phyloP scores from a whole-genome alignment of 352 stramenopile genomes.

The Phytopythium montanum region DNA sequence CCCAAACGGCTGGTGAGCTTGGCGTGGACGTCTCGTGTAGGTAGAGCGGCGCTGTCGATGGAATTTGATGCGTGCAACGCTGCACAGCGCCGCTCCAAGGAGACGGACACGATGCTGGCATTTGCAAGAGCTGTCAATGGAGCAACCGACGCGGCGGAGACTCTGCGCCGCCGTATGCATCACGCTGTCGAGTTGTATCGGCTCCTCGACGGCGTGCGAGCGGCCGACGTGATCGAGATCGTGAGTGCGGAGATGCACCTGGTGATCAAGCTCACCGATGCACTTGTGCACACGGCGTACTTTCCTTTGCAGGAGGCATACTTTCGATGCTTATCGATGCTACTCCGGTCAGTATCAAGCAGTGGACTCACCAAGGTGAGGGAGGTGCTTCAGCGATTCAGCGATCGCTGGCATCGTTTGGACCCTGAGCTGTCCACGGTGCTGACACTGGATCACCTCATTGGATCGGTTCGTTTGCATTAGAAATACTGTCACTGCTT shows the following conservation, averaged over 20 bases:
- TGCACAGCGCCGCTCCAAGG: background rate
- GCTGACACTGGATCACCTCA: slow-evolving; percentile 27
- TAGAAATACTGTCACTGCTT: background rate
- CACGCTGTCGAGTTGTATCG: slow-evolving; percentile 21
- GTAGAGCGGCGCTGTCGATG: too few species aligned
- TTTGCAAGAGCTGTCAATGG: background rate
- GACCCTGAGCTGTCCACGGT: slow-evolving; percentile 27
- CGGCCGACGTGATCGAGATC: slow-evolving; percentile 21
- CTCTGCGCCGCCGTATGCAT: background rate
- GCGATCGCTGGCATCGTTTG: slow-evolving; percentile 14
- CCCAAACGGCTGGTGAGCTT: background rate
- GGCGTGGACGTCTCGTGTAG: background rate
- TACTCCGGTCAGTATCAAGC: slow-evolving; percentile 34
- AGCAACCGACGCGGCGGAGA: background rate
- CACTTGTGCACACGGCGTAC: slow-evolving; percentile 46
- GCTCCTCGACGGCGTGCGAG: slow-evolving; percentile 16
- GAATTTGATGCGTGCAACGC: too few species aligned
- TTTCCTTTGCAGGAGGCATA: slow-evolving; percentile 64
- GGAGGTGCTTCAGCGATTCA: slow-evolving; percentile 7
- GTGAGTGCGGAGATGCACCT: slow-evolving; percentile 21
- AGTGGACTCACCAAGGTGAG: background rate
- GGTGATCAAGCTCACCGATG: slow-evolving; percentile 34
- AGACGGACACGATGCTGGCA: background rate
- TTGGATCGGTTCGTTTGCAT: slow-evolving; percentile 34
- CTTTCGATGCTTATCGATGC: slow-evolving; percentile 41